Percentiles rank a stretch among this genome's conserved stretches.
These are phyloP conservation scores for Micromonas commoda DNA, from an alignment of 139 green algal genomes.

Conservation along the genomic window DNA sequence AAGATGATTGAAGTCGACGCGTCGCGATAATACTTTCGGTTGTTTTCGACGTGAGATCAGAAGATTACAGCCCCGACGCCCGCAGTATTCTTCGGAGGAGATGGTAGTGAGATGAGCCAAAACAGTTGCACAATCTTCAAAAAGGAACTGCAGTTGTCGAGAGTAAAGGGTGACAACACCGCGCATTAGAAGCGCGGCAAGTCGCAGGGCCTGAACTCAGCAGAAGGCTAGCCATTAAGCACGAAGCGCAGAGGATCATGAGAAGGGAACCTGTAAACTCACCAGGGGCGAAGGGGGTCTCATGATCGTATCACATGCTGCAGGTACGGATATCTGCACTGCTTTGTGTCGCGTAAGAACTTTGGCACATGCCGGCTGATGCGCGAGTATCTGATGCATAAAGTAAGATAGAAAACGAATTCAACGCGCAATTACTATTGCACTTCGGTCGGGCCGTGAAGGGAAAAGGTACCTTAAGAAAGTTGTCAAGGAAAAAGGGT, in stretches of 20 bases:
- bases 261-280: not conserved
- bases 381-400: constrained; percentile 23
- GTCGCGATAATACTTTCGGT: no score
- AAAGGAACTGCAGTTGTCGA: not conserved
- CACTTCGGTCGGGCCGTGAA: not conserved
- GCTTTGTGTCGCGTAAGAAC: not conserved
- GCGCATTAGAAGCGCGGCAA: constrained; percentile 1
- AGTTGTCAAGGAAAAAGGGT: not conserved
- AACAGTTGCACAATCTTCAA: not conserved
- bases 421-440: not conserved
- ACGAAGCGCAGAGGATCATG: not conserved
- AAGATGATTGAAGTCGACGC: no score
- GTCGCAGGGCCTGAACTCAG: not conserved
- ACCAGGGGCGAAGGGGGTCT: constrained; percentile 10
- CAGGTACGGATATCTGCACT: not conserved
- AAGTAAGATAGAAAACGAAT: not conserved
- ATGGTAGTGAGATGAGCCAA: not conserved
- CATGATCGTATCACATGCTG: constrained; percentile 10
- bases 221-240: not conserved
- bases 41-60: no score
- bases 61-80: no score
- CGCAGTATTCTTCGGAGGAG: not conserved
- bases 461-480: not conserved
- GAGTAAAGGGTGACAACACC: constrained; percentile 9
- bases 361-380: not conserved